A percentile compares a stretch with the other conserved stretches of the same genome.
Conservation (phyloP, 2,329 filamentous ascomycete species). For the Zymoseptoria ardabiliae region DNA sequence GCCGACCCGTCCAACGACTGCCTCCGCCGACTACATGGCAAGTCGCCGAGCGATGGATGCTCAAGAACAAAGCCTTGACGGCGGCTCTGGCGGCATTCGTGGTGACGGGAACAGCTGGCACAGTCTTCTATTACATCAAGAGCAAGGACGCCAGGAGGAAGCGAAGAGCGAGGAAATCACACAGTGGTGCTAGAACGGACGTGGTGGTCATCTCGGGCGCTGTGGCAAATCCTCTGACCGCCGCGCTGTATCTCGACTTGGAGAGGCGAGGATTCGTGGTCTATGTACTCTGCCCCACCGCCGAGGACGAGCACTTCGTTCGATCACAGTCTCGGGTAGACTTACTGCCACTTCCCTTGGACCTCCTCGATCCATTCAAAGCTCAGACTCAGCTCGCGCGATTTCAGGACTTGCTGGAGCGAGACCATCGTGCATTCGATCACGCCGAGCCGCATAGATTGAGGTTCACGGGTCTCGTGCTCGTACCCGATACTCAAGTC, state of each 20-base stretch:
- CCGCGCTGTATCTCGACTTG: constrained; percentile 74
- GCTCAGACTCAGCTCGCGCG: constrained; percentile 62
- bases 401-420: constrained; percentile 64
- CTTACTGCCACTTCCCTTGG: constrained; percentile 72
- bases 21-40: constrained; percentile 43
- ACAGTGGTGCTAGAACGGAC: constrained; percentile 78
- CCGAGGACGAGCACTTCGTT: constrained; percentile 76
- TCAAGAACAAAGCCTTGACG: constrained; percentile 63
- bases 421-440: constrained; percentile 67
- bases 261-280: constrained; percentile 90
- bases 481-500: constrained; percentile 65
- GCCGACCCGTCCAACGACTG: constrained; percentile 33
- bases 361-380: constrained; percentile 68
- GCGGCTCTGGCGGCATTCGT: constrained; percentile 64
- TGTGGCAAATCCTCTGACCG: constrained; percentile 73
- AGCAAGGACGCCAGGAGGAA: constrained; percentile 54
- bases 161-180: constrained; percentile 69
- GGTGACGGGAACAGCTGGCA: constrained; percentile 49
- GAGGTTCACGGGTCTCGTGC: constrained; percentile 68
- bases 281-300: constrained; percentile 77
- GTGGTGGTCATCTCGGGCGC: constrained; percentile 86
- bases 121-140: constrained; percentile 51
- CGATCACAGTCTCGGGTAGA: constrained; percentile 70
- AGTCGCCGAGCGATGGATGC: constrained; percentile 62
- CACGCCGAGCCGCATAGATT: constrained; percentile 70